phyloP scores from a whole-genome alignment of 768 basidiomycete species.

The Mycena venus region DNA sequence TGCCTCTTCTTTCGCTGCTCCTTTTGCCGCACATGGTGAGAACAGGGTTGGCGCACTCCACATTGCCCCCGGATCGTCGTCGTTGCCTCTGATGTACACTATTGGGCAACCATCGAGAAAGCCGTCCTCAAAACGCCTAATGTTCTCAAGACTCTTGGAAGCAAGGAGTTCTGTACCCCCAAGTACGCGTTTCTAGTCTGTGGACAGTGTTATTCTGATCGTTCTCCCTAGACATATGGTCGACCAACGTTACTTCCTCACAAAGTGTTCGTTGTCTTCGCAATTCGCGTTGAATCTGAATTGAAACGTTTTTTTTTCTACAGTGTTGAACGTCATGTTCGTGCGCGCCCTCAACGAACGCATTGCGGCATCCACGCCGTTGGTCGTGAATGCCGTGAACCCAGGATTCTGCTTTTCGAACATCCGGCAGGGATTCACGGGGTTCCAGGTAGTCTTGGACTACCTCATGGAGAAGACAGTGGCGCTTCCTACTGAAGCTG shows the following conservation, averaged over 20 bases:
- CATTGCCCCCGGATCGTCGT: constrained; percentile 40
- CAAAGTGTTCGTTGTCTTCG: constrained; percentile 27
- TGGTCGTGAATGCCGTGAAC: constrained; percentile 35
- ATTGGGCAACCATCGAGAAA: constrained; percentile 22
- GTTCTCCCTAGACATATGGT: background rate
- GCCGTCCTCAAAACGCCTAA: constrained; percentile 18
- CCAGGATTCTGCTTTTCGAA: constrained; percentile 38
- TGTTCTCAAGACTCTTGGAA: constrained; percentile 37
- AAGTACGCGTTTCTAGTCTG: background rate
- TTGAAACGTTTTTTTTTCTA: background rate
- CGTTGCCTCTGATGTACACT: constrained; percentile 47
- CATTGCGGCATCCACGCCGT: constrained; percentile 25
- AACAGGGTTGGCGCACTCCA: constrained; percentile 31
- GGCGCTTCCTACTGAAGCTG: constrained; percentile 37
- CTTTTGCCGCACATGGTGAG: constrained; percentile 46
- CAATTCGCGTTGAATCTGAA: background rate
- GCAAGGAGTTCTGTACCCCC: constrained; percentile 36
- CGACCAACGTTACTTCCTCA: constrained; percentile 26
- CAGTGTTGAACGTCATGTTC: constrained; percentile 40
- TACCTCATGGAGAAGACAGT: constrained; percentile 20
- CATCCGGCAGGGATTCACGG: constrained; percentile 22
- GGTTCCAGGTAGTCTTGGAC: constrained; percentile 8
- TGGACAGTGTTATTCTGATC: background rate
- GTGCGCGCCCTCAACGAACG: constrained; percentile 35
- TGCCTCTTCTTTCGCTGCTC: constrained; percentile 45